Evolutionary conservation across 441 rosid species (phyloP).

Genomic region (Adansonia rubrostipa): DNA sequence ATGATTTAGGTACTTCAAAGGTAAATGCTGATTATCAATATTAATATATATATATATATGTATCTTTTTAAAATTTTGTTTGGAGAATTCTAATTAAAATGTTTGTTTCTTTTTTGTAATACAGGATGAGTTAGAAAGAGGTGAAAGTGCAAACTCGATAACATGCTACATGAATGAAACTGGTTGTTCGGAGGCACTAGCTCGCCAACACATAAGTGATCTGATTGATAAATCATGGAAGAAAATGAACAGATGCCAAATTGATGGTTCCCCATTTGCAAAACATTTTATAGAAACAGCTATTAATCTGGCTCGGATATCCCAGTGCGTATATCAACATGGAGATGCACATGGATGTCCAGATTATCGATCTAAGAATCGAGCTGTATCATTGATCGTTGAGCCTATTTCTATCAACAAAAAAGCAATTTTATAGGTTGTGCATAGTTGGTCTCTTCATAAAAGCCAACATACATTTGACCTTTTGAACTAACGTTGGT

Average conservation of each 20-base stretch:
- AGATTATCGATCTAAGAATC: not conserved
- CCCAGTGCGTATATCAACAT: constrained; percentile 14
- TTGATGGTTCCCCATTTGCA: not conserved
- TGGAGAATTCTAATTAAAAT: not conserved
- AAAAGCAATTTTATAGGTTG: not conserved
- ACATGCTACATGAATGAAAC: constrained; percentile 41
- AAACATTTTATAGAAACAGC: constrained; percentile 23
- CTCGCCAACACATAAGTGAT: constrained; percentile 28
- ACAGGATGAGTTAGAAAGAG: constrained; percentile 45
- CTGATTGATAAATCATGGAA: constrained; percentile 42
- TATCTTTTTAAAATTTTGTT: not conserved
- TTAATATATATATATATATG: not conserved
- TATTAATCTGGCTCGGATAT: constrained; percentile 28
- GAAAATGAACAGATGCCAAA: constrained; percentile 32
- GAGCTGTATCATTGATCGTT: not conserved
- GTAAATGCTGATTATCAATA: not conserved
- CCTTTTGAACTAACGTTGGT: no score
- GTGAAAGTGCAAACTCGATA: constrained; percentile 37
- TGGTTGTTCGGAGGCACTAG: constrained; percentile 35
- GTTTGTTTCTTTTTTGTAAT: not conserved
- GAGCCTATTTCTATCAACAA: not conserved
- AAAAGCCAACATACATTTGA: no score
- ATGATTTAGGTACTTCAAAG: constrained; percentile 19
- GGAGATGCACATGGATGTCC: constrained; percentile 35
- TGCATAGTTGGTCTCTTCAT: no score